phyloP scores from a whole-genome alignment of 805 yeast species.

The Pichia thaimueangensis region DNA sequence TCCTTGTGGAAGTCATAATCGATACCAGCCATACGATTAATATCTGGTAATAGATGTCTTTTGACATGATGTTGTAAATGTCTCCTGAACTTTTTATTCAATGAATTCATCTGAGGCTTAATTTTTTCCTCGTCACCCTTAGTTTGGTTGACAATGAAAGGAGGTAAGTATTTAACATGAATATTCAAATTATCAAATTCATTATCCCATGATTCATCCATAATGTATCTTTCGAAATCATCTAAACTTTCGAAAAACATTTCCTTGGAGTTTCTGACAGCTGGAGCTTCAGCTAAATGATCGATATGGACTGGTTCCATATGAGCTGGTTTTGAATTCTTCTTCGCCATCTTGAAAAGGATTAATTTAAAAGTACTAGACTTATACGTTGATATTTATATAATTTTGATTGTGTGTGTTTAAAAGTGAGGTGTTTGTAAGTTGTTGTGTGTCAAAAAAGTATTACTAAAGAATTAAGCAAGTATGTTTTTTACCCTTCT shows the following conservation, averaged over 20 bases:
- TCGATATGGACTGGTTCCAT: constrained; percentile 28
- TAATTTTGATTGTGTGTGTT: too few relatives aligned
- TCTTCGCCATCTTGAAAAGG: constrained; percentile 21
- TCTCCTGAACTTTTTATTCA: constrained; percentile 64
- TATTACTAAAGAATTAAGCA: too few relatives aligned
- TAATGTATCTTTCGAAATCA: constrained; percentile 55
- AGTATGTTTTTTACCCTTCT: too few relatives aligned
- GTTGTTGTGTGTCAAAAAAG: too few relatives aligned
- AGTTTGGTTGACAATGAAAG: constrained; percentile 60
- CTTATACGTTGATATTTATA: too few relatives aligned
- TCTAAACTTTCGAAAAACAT: constrained; percentile 53
- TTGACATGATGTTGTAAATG: constrained; percentile 70
- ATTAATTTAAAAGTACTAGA: too few relatives aligned
- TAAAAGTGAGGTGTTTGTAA: too few relatives aligned
- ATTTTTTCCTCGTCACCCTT: constrained; percentile 67
- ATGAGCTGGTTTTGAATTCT: constrained; percentile 16
- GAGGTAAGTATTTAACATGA: constrained; percentile 62
- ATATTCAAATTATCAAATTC: constrained; percentile 67
- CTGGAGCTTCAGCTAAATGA: constrained; percentile 25
- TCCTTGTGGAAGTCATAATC: constrained; percentile 34
- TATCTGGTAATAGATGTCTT: constrained; percentile 63
- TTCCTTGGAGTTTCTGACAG: constrained; percentile 26
- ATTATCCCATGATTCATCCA: constrained; percentile 72
- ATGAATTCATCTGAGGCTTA: constrained; percentile 65
- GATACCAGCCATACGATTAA: constrained; percentile 55